Conservation (phyloP, 2,329 filamentous ascomycete species). For the Stagonosporopsis vannaccii region DNA sequence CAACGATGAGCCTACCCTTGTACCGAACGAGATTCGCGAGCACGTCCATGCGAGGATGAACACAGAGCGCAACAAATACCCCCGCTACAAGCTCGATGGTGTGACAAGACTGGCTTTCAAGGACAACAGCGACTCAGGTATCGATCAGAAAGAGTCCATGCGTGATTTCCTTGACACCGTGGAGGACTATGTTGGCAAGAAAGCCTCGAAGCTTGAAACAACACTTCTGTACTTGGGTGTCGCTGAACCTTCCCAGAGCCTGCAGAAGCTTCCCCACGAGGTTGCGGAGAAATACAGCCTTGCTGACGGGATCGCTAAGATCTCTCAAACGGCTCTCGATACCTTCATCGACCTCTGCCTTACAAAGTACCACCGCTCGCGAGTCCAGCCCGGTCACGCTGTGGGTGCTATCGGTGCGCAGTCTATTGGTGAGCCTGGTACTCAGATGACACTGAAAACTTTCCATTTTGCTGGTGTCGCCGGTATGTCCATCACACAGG, state of each 20-base stretch:
- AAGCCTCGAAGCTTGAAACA: slow-evolving; percentile 67
- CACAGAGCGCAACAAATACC: slow-evolving; percentile 67
- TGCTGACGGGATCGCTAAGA: slow-evolving; percentile 79
- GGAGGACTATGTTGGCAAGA: slow-evolving; percentile 71
- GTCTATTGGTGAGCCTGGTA: slow-evolving; percentile 97
- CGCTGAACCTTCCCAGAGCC: slow-evolving; percentile 21
- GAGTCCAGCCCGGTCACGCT: slow-evolving; percentile 92
- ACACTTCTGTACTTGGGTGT: slow-evolving; percentile 41
- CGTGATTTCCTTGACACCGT: slow-evolving; percentile 83
- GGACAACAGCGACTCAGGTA: slow-evolving; percentile 69
- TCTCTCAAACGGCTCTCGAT: slow-evolving; percentile 76
- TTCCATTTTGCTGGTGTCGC: slow-evolving; percentile 99
- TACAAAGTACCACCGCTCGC: slow-evolving; percentile 87
- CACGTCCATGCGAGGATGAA: slow-evolving; percentile 74
- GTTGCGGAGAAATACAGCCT: slow-evolving; percentile 48
- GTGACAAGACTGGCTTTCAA: slow-evolving; percentile 67
- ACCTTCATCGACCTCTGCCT: slow-evolving; percentile 84
- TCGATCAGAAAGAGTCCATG: slow-evolving; percentile 71
- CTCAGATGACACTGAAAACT: slow-evolving; percentile 98
- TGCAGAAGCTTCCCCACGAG: slow-evolving; percentile 25
- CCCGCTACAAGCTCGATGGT: slow-evolving; percentile 42
- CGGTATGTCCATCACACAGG: slow-evolving; percentile 98
- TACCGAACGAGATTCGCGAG: slow-evolving; percentile 74
- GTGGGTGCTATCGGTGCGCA: slow-evolving; percentile 96
- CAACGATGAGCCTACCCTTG: slow-evolving; percentile 75